A percentile compares a stretch with the other conserved stretches of the same genome.
phyloP scores from a whole-genome alignment of 371 early-diverging fungal species.

The Blakeslea trispora region DNA sequence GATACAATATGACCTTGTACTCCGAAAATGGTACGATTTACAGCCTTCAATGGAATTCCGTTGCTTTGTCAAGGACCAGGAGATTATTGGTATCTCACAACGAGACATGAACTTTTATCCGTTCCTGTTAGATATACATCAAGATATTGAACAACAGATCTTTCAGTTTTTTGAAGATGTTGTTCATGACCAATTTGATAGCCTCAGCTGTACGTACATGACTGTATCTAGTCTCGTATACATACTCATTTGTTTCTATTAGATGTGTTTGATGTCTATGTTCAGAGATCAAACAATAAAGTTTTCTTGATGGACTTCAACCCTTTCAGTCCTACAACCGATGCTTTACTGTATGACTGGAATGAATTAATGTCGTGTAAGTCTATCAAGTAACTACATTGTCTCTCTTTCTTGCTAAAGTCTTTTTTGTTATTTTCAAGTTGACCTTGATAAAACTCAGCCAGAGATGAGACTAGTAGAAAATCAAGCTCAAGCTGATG shows the following conservation, averaged over 20 bases:
- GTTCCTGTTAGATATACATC: constrained; percentile 64
- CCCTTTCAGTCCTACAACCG: constrained; percentile 77
- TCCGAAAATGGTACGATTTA: constrained; percentile 86
- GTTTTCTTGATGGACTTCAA: constrained; percentile 89
- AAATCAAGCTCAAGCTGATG: constrained; percentile 54
- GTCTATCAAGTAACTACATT: not conserved
- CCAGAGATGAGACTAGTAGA: constrained; percentile 53
- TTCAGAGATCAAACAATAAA: constrained; percentile 56
- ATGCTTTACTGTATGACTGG: constrained; percentile 82
- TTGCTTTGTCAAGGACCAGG: constrained; percentile 77
- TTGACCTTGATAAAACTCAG: constrained; percentile 24
- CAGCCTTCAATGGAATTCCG: constrained; percentile 92
- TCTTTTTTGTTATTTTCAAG: too few species aligned
- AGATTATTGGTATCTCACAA: constrained; percentile 75
- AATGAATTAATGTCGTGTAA: constrained; percentile 64
- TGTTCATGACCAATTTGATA: constrained; percentile 62
- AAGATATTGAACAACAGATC: constrained; percentile 62
- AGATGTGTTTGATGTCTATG: constrained; percentile 90
- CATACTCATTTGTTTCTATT: not conserved
- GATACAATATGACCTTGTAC: constrained; percentile 56
- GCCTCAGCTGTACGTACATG: too few species aligned
- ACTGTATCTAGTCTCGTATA: constrained; percentile 44
- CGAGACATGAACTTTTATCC: constrained; percentile 76
- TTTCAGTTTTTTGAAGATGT: constrained; percentile 64
- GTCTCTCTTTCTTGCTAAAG: not conserved